Evolutionary conservation across 306 rosid genomes (phyloP).

Genomic region (Citrullus colocynthis): DNA sequence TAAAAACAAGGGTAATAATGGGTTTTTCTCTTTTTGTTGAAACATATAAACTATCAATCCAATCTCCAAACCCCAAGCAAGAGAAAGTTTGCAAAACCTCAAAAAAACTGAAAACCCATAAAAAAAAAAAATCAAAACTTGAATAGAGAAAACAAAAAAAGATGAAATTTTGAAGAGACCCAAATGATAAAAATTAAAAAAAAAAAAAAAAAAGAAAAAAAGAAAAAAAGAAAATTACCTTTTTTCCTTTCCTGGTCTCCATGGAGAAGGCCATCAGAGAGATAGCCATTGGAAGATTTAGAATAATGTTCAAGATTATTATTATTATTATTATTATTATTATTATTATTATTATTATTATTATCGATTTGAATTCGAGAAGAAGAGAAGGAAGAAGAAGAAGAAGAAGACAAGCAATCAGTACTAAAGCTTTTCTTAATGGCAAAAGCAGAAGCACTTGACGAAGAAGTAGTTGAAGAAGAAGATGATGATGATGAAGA

Average conservation of each 20-base stretch:
- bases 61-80: not conserved
- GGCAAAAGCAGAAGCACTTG: constrained; percentile 1
- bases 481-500: constrained; percentile 22
- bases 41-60: not conserved
- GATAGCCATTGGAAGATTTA: constrained; percentile 38
- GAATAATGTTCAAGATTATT: constrained; percentile 11
- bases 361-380: constrained; percentile 25
- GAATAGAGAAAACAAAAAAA: not conserved
- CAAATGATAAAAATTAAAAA: not conserved
- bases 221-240: constrained; percentile 19
- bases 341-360: not conserved
- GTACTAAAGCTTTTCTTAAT: constrained; percentile 75
- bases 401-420: constrained; percentile 47
- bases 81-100: not conserved
- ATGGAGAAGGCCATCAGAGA: constrained; percentile 58
- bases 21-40: not conserved
- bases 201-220: too few species aligned
- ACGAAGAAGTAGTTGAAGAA: constrained; percentile 29
- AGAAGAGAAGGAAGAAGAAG: constrained; percentile 37
- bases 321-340: constrained; percentile 3
- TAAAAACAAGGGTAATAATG: not conserved
- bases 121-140: not conserved
- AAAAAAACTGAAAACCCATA: not conserved
- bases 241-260: constrained; percentile 59
- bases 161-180: not conserved